Conservation (phyloP, 805 yeast genomes). For the Diddensiella transvaalensis region DNA sequence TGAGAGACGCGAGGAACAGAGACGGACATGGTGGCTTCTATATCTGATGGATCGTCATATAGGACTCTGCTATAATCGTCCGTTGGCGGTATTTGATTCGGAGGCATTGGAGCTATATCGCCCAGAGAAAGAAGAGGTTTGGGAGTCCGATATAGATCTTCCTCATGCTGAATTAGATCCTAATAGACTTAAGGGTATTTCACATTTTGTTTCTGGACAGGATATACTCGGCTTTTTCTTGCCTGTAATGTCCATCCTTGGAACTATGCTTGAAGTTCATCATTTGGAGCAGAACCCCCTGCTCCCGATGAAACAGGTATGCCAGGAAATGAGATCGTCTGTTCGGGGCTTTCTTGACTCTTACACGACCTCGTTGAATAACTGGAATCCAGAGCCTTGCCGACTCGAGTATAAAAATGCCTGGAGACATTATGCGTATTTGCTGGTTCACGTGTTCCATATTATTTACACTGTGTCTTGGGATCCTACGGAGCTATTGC, state of each 20-base stretch:
- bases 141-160: slow-evolving; percentile 31
- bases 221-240: slow-evolving; percentile 41
- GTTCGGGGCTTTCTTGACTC: slow-evolving; percentile 18
- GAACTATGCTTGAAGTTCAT: slow-evolving; percentile 28
- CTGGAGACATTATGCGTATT: slow-evolving; percentile 26
- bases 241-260: slow-evolving; percentile 36
- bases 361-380: slow-evolving; percentile 20
- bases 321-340: slow-evolving; percentile 19
- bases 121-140: slow-evolving; percentile 36
- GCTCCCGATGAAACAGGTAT: slow-evolving; percentile 17
- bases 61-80: slow-evolving; percentile 37
- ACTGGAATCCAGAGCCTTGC: slow-evolving; percentile 19
- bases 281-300: slow-evolving; percentile 28
- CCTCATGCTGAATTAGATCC: slow-evolving; percentile 33
- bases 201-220: slow-evolving; percentile 28
- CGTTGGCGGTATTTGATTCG: slow-evolving; percentile 33
- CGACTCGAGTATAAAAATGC: slow-evolving; percentile 26
- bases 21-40: slow-evolving; percentile 42
- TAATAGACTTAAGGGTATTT: slow-evolving; percentile 27
- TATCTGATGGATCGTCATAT: slow-evolving; percentile 40
- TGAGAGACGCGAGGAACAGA: slow-evolving; percentile 38
- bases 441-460: slow-evolving; percentile 28
- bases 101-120: slow-evolving; percentile 32
- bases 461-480: slow-evolving; percentile 28
- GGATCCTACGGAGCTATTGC: slow-evolving; percentile 31